These are phyloP conservation scores for Eustoma russellianum DNA, from an alignment of 257 asterid species.

Conservation along the genomic window DNA sequence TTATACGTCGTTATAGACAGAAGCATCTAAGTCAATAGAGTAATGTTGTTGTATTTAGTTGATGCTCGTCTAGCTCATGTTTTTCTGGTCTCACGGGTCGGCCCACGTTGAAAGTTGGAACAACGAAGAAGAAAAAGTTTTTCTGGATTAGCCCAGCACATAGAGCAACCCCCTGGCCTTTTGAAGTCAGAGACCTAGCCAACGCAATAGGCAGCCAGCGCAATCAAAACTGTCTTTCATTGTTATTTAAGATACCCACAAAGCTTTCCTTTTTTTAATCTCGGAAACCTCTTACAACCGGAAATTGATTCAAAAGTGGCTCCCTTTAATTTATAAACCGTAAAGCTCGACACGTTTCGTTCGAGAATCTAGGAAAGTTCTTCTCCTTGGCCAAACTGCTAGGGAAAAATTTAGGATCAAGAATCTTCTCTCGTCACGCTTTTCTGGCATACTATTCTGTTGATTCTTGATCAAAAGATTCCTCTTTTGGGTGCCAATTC, in stretches of 20 bases:
- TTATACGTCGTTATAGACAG: too few relatives aligned
- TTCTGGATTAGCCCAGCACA: too few relatives aligned
- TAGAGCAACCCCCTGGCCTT: neutral
- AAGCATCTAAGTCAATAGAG: too few relatives aligned
- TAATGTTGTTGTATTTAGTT: too few relatives aligned
- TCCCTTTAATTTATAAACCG: too few relatives aligned
- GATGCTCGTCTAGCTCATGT: neutral
- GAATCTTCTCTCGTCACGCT: neutral
- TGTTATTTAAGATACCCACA: neutral
- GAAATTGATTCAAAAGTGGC: neutral
- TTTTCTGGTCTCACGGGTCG: neutral
- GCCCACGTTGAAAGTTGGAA: neutral
- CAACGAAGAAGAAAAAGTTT: neutral
- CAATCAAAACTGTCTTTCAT: neutral
- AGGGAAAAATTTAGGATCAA: neutral
- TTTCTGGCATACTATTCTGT: neutral
- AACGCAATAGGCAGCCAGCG: neutral
- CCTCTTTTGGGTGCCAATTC: neutral
- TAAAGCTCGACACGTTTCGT: neutral
- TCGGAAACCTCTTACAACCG: neutral
- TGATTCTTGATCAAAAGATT: constrained; percentile 2
- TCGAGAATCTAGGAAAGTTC: constrained; percentile 7
- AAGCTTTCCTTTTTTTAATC: neutral
- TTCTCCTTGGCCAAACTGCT: neutral
- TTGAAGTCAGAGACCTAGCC: neutral